These are phyloP conservation scores for Sarcomyxa edulis DNA, from an alignment of 768 basidiomycete genomes.

Conservation along the genomic window DNA sequence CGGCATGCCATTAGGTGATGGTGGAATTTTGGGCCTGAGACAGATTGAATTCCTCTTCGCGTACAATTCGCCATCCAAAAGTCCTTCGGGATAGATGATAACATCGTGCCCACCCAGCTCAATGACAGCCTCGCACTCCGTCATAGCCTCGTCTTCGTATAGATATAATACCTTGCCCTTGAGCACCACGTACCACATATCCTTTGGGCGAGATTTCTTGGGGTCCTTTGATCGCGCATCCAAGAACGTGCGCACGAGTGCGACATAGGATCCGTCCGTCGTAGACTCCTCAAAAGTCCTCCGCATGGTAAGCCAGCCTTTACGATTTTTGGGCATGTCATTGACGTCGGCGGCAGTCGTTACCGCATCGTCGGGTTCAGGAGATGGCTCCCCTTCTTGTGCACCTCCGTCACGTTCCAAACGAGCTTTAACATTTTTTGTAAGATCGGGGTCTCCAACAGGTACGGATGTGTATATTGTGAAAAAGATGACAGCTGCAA, in stretches of 20 bases:
- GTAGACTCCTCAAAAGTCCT: slow-evolving; percentile 67
- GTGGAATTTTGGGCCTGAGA: slow-evolving; percentile 46
- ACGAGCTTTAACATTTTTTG: slow-evolving; percentile 30
- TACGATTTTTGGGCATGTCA: slow-evolving; percentile 62
- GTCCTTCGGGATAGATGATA: slow-evolving; percentile 65
- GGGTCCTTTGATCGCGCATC: slow-evolving; percentile 84
- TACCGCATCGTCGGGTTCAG: not conserved
- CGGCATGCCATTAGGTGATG: slow-evolving; percentile 32
- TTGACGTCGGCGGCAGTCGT: slow-evolving; percentile 27
- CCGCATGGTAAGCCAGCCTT: slow-evolving; percentile 81
- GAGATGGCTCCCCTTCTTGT: slow-evolving; percentile 20
- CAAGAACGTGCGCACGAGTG: slow-evolving; percentile 73
- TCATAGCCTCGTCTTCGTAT: slow-evolving; percentile 90
- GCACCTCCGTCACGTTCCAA: slow-evolving; percentile 17
- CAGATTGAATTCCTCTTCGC: slow-evolving; percentile 87
- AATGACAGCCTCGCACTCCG: slow-evolving; percentile 87
- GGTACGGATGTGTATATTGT: slow-evolving; percentile 84
- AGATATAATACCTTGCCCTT: slow-evolving; percentile 90
- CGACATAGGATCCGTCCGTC: slow-evolving; percentile 68
- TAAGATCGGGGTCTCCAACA: slow-evolving; percentile 49
- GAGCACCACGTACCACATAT: slow-evolving; percentile 89
- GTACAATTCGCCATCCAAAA: slow-evolving; percentile 86
- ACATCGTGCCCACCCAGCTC: slow-evolving; percentile 80
- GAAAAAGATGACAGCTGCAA: slow-evolving; percentile 52
- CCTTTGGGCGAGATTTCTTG: slow-evolving; percentile 78